Evolutionary conservation across 192 early-diverging fungal species (phyloP), one percentile per base, ranked within the genome.

Genomic region (Coemansia aciculifera): DNA sequence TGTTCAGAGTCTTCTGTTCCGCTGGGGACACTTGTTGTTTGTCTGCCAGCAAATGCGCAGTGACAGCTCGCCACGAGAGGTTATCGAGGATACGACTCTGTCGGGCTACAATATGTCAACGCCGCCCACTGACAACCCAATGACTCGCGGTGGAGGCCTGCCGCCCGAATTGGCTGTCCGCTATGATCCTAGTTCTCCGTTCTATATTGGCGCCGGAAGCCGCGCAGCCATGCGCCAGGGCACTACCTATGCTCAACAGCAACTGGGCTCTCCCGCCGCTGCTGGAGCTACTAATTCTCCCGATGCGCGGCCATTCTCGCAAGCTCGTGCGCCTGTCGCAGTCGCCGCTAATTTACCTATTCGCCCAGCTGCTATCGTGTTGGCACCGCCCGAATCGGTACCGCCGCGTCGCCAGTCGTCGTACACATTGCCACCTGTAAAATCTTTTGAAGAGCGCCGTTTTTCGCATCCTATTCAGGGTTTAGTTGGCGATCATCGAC

Each of bases 1-100:
- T 19, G 71, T 78, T 5, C 73, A 84, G 62, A 67, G 64, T 36
- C 59, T 84, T 29, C 34, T 84, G 64, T 84, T 84, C 38, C 77
- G 81, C n/a, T 84, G 81, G 81, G 77, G 81, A 19, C 44, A 69
- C 34, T 62, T 84, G 67, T 57, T 84, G 62, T 84, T 84, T 73
- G 77, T 79, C 46, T 79, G 67, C 39, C 81, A 84, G 70, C 81
- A 84, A 52, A 64, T 59, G 59, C 77, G 73, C 34, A 59, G 72
- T 63, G 75, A 77, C 52, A 43, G 34, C 39, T 61, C 66, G 27
- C 62, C 68, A 15, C 37, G 42, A 3, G 52, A 61, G 46, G 15
- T 34, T 39, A 21, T 59, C 37, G 63, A 66, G 3, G 69, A 71
- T 38, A 74, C 38, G 34, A 34, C 62, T 10, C 66, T 83, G 13